These are phyloP conservation scores for Lolium multiflorum DNA, from an alignment of 176 grass and related monocot genomes.

Conservation along the genomic window DNA sequence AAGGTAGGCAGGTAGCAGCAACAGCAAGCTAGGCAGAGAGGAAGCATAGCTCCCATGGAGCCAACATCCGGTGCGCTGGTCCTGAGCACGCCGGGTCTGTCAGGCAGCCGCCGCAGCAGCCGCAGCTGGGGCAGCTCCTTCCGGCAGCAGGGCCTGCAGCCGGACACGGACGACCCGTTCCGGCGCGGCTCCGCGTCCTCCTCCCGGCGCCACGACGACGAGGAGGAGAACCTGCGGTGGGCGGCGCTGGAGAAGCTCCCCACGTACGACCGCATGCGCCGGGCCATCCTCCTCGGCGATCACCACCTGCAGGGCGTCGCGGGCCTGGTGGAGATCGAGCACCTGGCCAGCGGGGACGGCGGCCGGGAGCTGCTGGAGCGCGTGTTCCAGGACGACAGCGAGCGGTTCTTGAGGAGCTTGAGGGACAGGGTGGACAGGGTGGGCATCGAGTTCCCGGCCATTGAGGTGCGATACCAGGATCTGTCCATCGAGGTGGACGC, in stretches of 20 bases:
- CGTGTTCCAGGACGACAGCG: conserved; percentile 79
- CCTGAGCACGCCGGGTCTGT: background rate
- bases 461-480: conserved; percentile 75
- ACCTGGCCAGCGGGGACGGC: conserved; percentile 33
- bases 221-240: conserved; percentile 90
- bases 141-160: conserved; percentile 26
- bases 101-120: conserved; percentile 37
- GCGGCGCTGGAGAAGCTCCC: conserved; percentile 95
- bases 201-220: conserved; percentile 50
- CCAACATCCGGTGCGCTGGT: background rate
- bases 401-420: conserved; percentile 58
- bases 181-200: conserved; percentile 14
- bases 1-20: no score
- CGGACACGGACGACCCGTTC: conserved; percentile 56
- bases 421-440: conserved; percentile 74
- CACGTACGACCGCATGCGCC: conserved; percentile 83
- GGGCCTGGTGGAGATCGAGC: conserved; percentile 48
- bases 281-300: conserved; percentile 44
- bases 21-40: no score
- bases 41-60: background rate
- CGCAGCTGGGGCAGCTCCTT: conserved; percentile 36
- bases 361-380: conserved; percentile 40
- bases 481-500: conserved; percentile 59
- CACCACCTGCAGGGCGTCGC: background rate
- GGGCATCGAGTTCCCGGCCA: conserved; percentile 69